Conservation (phyloP, 2,329 filamentous ascomycete genomes). For the Venturia pyrina region DNA sequence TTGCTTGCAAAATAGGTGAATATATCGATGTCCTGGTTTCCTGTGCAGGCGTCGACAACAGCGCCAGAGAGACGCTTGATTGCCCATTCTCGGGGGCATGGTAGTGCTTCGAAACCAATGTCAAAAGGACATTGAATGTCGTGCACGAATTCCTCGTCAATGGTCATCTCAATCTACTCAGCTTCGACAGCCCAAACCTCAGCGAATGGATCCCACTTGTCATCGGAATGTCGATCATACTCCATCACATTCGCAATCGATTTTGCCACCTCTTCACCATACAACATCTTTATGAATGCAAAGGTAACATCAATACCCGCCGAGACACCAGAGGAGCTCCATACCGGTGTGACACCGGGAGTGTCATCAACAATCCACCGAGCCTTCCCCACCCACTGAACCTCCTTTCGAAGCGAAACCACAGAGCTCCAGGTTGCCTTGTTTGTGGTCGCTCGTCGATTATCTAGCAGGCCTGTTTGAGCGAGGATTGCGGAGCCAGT, state of each 20-base stretch:
- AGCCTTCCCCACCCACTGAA: conserved; percentile 51
- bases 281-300: neutral
- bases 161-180: neutral
- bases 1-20: neutral
- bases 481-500: conserved; percentile 53
- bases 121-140: neutral
- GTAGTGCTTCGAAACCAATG: neutral
- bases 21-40: neutral
- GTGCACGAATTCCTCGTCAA: neutral
- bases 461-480: conserved; percentile 48
- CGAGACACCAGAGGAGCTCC: conserved; percentile 54
- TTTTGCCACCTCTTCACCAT: neutral
- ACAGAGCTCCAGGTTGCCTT: conserved; percentile 47
- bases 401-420: conserved; percentile 37
- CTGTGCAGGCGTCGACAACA: neutral
- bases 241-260: neutral
- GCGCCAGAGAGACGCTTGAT: neutral
- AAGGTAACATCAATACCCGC: conserved; percentile 37
- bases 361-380: conserved; percentile 58
- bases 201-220: neutral
- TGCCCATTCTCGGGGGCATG: neutral
- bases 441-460: conserved; percentile 54
- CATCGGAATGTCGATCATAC: neutral
- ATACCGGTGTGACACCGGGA: conserved; percentile 29
- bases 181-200: too few relatives aligned